Base-by-base conservation (phyloP, 2,329 filamentous ascomycete genomes). In the Fonsecaea erecta region DNA sequence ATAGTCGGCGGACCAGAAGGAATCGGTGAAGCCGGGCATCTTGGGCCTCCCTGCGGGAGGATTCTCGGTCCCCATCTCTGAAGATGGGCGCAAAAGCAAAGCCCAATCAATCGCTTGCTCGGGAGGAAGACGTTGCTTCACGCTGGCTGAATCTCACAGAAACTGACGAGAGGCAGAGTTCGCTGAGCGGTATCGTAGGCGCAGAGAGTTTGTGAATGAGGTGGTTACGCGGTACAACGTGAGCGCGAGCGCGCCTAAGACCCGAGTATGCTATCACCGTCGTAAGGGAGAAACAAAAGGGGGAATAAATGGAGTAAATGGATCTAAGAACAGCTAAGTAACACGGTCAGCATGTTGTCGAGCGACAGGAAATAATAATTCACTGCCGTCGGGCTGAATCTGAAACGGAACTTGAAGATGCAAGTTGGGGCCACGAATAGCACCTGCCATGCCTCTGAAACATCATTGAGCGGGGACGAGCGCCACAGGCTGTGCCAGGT, bases 1-100 rank as follows among this genome's bases (percentile, higher is more conserved):
- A 84, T 98, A 98, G 85, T 99, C 95, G 77, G 88, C 87, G 68
- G 95, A 97, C 95, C 95, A 99, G 82, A 99, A 98, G 57, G 93
- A 97, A 81, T 94, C 92, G 72, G 93, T 89, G 80, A 99, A 98
- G 74, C 91, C 87, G 72, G 91, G 90, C 91, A 94, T 94, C 77
- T 79, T 87, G 75, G 68, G 61, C 60, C 65, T 52, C 6, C 48
- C 52, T 7, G 65, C 18, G 11, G 62, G 62, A 46, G 54, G 30
- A 40, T 21, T 58, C 46, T 67, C 65, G 3, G 35, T 57, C 37
- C 59, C 62, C 65, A 67, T 67, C 30, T 56, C 37, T 51, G 40
- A 53, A n/a, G 9, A 32, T 32, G 21, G 48, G 35, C 30, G 12
- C 40, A 18, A 37, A 21, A 18, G 30, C n/a, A 14, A 48, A 48